phyloP scores from a whole-genome alignment of 345 rosid genomes.

The Trapa bicornis region DNA sequence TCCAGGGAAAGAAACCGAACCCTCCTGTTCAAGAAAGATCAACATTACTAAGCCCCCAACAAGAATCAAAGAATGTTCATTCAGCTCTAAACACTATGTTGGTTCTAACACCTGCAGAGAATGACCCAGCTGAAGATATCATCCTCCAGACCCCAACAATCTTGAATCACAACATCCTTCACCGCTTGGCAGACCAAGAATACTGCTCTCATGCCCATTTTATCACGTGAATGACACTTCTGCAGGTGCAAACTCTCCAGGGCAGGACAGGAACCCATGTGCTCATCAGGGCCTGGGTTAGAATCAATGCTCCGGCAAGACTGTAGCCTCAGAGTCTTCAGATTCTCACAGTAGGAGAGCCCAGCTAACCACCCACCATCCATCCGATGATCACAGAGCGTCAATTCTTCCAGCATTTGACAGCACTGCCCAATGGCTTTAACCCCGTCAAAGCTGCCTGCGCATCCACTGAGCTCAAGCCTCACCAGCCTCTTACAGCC shows the following conservation, averaged over 20 bases:
- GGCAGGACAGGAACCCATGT: conserved; percentile 59
- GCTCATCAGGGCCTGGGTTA: conserved; percentile 55
- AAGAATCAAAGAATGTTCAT: neutral
- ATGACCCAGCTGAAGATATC: conserved; percentile 46
- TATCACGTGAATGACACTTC: conserved; percentile 66
- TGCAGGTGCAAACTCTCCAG: conserved; percentile 73
- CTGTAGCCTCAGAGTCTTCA: conserved; percentile 66
- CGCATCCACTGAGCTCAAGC: conserved; percentile 82
- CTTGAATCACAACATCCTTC: conserved; percentile 59
- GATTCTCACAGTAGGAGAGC: conserved; percentile 65
- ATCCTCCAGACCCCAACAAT: conserved; percentile 90
- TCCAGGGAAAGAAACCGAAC: conserved; percentile 57
- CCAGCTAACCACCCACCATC: conserved; percentile 88
- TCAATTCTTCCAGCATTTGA: conserved; percentile 87
- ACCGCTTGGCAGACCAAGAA: conserved; percentile 59
- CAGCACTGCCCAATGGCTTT: conserved; percentile 92
- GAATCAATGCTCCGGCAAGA: conserved; percentile 68
- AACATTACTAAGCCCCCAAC: neutral
- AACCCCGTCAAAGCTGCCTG: conserved; percentile 87
- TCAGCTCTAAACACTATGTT: too few relatives aligned
- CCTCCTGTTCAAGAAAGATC: conserved; percentile 34
- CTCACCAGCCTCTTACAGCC: conserved; percentile 82
- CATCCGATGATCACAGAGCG: conserved; percentile 75
- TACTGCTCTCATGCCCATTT: conserved; percentile 43
- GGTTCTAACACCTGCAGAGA: conserved; percentile 50